A percentile compares a stretch with the other conserved stretches of the same genome.
These are phyloP conservation scores for Pseudogymnoascus sp. DNA, from an alignment of 2,329 filamentous ascomycete genomes.

Conservation along the genomic window DNA sequence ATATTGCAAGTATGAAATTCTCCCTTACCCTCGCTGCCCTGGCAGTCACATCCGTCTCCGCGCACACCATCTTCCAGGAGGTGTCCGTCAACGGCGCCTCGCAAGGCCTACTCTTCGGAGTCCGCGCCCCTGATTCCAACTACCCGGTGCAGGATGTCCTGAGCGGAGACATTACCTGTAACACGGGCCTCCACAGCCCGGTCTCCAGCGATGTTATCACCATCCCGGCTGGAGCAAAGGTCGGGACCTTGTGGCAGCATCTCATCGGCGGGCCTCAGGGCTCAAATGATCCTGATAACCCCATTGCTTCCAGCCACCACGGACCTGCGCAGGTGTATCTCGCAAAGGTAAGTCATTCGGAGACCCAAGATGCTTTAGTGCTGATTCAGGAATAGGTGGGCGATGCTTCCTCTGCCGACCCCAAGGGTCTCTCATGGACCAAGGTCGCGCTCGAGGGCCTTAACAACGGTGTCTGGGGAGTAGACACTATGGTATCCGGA, in stretches of 20 bases:
- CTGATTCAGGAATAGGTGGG: constrained; percentile 27
- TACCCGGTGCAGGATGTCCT: constrained; percentile 43
- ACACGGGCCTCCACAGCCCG: constrained; percentile 32
- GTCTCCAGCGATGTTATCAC: constrained; percentile 35
- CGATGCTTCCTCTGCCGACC: constrained; percentile 27
- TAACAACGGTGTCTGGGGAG: constrained; percentile 20
- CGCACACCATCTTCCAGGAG: constrained; percentile 38
- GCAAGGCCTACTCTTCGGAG: constrained; percentile 41
- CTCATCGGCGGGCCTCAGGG: constrained; percentile 42
- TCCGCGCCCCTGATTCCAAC: constrained; percentile 42
- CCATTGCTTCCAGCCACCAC: constrained; percentile 40
- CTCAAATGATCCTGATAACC: constrained; percentile 38
- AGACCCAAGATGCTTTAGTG: background rate
- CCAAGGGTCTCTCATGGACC: constrained; percentile 20
- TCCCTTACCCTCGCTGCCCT: constrained; percentile 8
- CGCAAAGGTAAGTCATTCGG: constrained; percentile 31
- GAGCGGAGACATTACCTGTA: constrained; percentile 40
- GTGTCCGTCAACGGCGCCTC: constrained; percentile 42
- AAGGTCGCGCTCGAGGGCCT: constrained; percentile 43
- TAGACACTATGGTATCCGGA: constrained; percentile 24
- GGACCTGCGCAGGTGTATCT: constrained; percentile 38
- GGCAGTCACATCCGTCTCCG: constrained; percentile 28
- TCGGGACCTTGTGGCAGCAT: constrained; percentile 43
- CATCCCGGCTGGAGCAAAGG: constrained; percentile 40
- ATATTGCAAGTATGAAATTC: background rate